Evolutionary conservation across 2,329 filamentous ascomycete genomes (phyloP).

Genomic region (Ciborinia camelliae): DNA sequence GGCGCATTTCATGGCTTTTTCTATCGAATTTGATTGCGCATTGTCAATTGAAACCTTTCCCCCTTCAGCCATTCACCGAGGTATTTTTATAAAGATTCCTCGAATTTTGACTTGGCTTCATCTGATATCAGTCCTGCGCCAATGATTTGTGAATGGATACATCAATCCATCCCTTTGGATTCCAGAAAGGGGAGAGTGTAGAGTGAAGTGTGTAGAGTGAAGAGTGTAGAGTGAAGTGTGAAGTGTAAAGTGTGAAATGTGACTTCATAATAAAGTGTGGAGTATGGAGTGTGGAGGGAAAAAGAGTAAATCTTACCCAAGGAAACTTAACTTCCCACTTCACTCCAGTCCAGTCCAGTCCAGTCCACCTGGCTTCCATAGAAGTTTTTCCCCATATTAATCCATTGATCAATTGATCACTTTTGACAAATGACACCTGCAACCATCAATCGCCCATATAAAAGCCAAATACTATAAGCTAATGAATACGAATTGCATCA

Average conservation of each 20-base stretch:
- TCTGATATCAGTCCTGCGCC: not conserved
- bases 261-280: too few relatives aligned
- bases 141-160: not conserved
- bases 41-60: not conserved
- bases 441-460: not conserved
- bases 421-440: too few relatives aligned
- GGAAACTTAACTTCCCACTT: not conserved
- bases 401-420: too few relatives aligned
- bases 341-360: too few relatives aligned
- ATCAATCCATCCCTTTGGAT: too few relatives aligned
- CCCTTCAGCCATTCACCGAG: not conserved
- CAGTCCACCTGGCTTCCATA: not conserved
- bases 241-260: too few relatives aligned
- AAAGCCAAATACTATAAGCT: not conserved
- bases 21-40: not conserved
- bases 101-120: not conserved
- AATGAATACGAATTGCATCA: not conserved
- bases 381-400: too few relatives aligned
- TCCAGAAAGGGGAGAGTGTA: too few relatives aligned
- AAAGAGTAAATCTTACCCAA: not conserved
- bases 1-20: not conserved
- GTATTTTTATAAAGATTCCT: not conserved
- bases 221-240: too few relatives aligned
- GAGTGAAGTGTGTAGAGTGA: too few relatives aligned
- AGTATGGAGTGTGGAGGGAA: not conserved